phyloP scores from a whole-genome alignment of 176 grass and related monocot genomes.

The Phyllostachys edulis region DNA sequence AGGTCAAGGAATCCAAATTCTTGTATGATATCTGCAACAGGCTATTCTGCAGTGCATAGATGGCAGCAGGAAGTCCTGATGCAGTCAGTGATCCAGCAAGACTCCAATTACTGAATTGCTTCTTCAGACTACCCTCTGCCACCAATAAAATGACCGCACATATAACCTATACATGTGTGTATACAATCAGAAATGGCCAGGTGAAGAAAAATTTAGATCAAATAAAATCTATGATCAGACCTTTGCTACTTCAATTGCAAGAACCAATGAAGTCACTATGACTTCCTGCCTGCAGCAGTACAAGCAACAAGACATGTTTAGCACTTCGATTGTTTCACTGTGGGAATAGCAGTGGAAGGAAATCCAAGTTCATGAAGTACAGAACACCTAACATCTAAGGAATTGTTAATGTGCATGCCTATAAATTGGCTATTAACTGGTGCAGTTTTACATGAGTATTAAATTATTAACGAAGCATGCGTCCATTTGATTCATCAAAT shows the following conservation, averaged over 20 bases:
- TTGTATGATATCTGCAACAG: constrained; percentile 97
- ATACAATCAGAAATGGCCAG: constrained; percentile 27
- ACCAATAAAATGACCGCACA: constrained; percentile 78
- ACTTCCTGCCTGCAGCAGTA: constrained; percentile 67
- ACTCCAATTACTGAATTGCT: constrained; percentile 65
- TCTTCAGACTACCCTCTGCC: constrained; percentile 64
- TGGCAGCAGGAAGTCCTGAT: constrained; percentile 90
- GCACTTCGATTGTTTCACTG: neutral
- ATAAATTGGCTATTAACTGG: neutral
- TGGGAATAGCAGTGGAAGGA: neutral
- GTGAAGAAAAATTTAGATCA: constrained; percentile 9
- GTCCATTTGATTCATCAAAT: constrained; percentile 6
- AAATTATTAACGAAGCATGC: neutral
- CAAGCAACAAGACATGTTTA: constrained; percentile 16
- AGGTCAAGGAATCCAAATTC: constrained; percentile 95
- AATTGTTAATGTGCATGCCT: neutral
- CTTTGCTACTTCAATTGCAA: constrained; percentile 82
- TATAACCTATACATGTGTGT: constrained; percentile 55
- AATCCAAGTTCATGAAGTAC: neutral
- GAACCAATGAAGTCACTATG: constrained; percentile 90
- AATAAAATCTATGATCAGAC: constrained; percentile 41
- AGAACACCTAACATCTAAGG: neutral
- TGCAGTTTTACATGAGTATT: constrained; percentile 8
- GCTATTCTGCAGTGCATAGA: constrained; percentile 95
- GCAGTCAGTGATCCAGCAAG: constrained; percentile 76